phyloP scores from a whole-genome alignment of 805 yeast species.

The Ogataea chonburiensis region DNA sequence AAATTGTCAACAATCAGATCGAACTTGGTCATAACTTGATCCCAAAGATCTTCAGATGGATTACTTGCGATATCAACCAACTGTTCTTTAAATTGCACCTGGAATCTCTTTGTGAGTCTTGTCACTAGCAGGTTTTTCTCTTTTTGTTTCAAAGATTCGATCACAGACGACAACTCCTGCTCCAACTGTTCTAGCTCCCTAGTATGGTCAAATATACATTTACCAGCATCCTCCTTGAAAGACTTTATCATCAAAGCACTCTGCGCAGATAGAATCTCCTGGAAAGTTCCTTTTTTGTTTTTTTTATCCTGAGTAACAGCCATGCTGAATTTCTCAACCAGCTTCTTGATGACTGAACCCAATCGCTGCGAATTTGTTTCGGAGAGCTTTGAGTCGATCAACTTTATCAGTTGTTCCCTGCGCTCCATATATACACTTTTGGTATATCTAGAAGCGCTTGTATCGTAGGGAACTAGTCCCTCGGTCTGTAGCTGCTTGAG shows the following conservation, averaged over 20 bases:
- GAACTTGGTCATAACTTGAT: slow-evolving; percentile 47
- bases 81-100: slow-evolving; percentile 48
- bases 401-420: slow-evolving; percentile 45
- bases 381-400: slow-evolving; percentile 46
- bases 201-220: slow-evolving; percentile 34
- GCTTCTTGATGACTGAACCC: slow-evolving; percentile 34
- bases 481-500: slow-evolving; percentile 44
- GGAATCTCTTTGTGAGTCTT: slow-evolving; percentile 47
- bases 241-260: slow-evolving; percentile 16
- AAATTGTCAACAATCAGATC: slow-evolving; percentile 32
- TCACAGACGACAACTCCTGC: slow-evolving; percentile 29
- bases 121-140: slow-evolving; percentile 44
- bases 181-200: slow-evolving; percentile 36
- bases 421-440: slow-evolving; percentile 64
- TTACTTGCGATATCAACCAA: slow-evolving; percentile 46
- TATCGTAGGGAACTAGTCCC: slow-evolving; percentile 58
- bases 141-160: slow-evolving; percentile 35
- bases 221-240: slow-evolving; percentile 36
- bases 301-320: slow-evolving; percentile 25
- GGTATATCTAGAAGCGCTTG: slow-evolving; percentile 74
- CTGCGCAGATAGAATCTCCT: slow-evolving; percentile 29
- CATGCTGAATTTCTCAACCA: slow-evolving; percentile 33
- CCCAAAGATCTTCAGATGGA: slow-evolving; percentile 63
- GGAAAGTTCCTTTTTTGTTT: slow-evolving; percentile 23
- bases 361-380: slow-evolving; percentile 45